Base-by-base conservation (phyloP, 257 asterid species). In the Nicotiana tomentosiformis region DNA sequence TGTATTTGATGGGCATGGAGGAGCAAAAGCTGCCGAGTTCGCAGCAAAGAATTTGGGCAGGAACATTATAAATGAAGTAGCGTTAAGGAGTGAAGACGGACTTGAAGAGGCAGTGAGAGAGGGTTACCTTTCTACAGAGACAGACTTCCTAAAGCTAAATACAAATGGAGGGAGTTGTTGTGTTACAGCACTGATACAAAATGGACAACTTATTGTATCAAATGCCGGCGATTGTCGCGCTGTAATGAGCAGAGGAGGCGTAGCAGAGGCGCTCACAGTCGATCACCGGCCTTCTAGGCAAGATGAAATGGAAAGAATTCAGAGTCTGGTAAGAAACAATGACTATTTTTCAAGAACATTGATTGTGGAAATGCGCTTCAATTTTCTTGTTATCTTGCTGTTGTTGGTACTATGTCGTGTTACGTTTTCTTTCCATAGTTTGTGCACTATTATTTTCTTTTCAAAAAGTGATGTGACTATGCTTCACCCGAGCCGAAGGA, bases 1-100 rank as follows among this genome's bases (percentile, higher is more conserved):
- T 70, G 91, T 94, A 77, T 94, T 90, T 82, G 98, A 93, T 86
- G 97, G 97, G 49, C 97, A 94, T 72, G 97, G 97, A 18, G 98
- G 97, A 78, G 84, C 87, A 78, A 88, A 84, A 68, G 96, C 92
- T 17, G 94, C 96, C 37, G 97, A 92, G 74, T 94, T 87, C 67
- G 94, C 93, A 14, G 93, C 96, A 4, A 87, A 78, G 77, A 86
- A 91, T 76, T 77, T 94, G 81, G 90, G 82, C 39, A 84, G 86
- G 77, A 90, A 91, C 80, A 85, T 94, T 29, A 84, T 80, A 84
- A 87, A 83, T 20, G 87, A 88, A 86, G 87, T 91, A 70, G 81
- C 80, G 0, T 83, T 84, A 77, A 85, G 83, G 39, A 85, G 85
- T 55, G 92, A 81, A 30, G 92, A 87, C 43, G 69, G 66, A 35